phyloP scores from a whole-genome alignment of 257 asterid species.

The Salvia splendens region DNA sequence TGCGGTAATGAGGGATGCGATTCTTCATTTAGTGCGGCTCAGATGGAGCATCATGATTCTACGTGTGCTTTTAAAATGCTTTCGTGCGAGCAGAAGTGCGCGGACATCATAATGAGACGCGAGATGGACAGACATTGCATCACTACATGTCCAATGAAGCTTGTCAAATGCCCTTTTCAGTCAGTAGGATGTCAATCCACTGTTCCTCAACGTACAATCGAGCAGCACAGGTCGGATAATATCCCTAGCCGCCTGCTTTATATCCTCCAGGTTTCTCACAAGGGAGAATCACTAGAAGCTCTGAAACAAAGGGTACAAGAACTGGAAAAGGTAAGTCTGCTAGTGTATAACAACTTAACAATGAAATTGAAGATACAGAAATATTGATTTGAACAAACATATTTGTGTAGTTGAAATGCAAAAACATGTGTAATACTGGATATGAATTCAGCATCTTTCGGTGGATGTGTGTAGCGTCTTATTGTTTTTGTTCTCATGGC shows the following conservation, averaged over 20 bases:
- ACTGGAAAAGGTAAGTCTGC: constrained; percentile 33
- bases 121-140: constrained; percentile 40
- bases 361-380: not conserved
- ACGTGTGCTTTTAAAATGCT: constrained; percentile 34
- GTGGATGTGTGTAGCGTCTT: no score
- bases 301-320: constrained; percentile 24
- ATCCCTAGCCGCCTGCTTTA: constrained; percentile 24
- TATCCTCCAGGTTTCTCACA: constrained; percentile 27
- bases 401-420: constrained; percentile 5
- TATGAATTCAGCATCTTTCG: not conserved
- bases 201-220: constrained; percentile 34
- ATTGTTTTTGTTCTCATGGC: constrained; percentile 4
- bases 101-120: constrained; percentile 31
- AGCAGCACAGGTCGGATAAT: constrained; percentile 36
- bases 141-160: constrained; percentile 39
- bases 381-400: not conserved
- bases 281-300: constrained; percentile 29
- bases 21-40: constrained; percentile 32
- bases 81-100: constrained; percentile 31
- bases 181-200: constrained; percentile 37
- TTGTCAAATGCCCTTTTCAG: constrained; percentile 32
- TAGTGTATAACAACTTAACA: constrained; percentile 5
- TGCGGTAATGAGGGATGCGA: constrained; percentile 34
- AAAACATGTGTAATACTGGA: not conserved
- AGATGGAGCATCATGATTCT: constrained; percentile 33